Conservation (phyloP, 164 flowering plant species). For the Sextonia rubra region DNA sequence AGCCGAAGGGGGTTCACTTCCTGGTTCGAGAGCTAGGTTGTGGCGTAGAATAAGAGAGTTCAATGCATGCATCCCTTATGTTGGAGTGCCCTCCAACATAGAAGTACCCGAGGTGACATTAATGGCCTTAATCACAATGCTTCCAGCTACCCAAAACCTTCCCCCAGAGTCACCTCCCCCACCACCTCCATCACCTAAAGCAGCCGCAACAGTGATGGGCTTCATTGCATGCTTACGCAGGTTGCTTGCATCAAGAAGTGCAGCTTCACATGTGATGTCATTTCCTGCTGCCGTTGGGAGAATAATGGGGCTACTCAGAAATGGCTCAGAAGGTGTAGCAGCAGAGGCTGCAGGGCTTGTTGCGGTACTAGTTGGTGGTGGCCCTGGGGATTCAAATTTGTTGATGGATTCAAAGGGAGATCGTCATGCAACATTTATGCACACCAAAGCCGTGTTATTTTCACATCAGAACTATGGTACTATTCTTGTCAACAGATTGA, state of each 20-base stretch:
- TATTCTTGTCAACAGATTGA: conserved; percentile 79
- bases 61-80: conserved; percentile 86
- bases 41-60: conserved; percentile 99
- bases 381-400: conserved; percentile 69
- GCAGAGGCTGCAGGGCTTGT: conserved; percentile 92
- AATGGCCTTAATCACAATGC: conserved; percentile 97
- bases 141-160: conserved; percentile 87
- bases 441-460: conserved; percentile 87
- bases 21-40: conserved; percentile 95
- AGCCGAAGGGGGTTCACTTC: conserved; percentile 90
- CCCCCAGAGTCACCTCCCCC: conserved; percentile 93
- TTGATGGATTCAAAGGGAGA: conserved; percentile 90
- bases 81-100: conserved; percentile 77
- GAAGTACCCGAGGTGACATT: conserved; percentile 96
- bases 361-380: conserved; percentile 92
- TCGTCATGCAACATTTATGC: conserved; percentile 89
- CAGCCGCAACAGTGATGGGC: conserved; percentile 95
- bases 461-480: conserved; percentile 60
- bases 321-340: conserved; percentile 96
- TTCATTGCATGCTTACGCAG: conserved; percentile 87
- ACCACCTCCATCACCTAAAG: conserved; percentile 97
- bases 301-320: conserved; percentile 97
- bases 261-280: conserved; percentile 96
- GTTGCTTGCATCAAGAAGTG: conserved; percentile 77
- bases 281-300: conserved; percentile 99